A percentile compares a stretch with the other conserved stretches of the same genome.
Evolutionary conservation across 2,329 filamentous ascomycete genomes (phyloP).

Genomic region (Capronia coronata): DNA sequence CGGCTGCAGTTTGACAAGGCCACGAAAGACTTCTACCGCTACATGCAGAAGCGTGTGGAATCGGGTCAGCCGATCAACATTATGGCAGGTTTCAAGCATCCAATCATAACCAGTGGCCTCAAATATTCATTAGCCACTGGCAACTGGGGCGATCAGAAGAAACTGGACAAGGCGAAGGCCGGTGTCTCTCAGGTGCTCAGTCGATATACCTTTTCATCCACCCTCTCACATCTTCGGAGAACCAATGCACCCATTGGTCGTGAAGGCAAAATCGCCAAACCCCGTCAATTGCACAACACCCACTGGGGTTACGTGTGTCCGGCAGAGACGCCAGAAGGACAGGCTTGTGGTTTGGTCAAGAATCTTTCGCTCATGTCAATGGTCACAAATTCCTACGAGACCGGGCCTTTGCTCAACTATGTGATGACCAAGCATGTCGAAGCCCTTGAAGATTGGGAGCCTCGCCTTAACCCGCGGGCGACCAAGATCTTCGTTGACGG

Average conservation of each 20-base stretch:
- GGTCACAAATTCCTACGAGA: slow-evolving; percentile 88
- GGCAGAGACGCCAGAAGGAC: slow-evolving; percentile 94
- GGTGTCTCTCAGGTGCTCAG: slow-evolving; percentile 98
- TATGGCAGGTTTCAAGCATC: slow-evolving; percentile 81
- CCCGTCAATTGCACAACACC: slow-evolving; percentile 94
- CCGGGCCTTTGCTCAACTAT: slow-evolving; percentile 85
- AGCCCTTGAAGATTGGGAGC: slow-evolving; percentile 89
- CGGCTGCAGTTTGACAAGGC: slow-evolving; percentile 84
- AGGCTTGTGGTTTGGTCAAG: slow-evolving; percentile 97
- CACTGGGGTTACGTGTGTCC: slow-evolving; percentile 98
- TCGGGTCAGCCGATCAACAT: slow-evolving; percentile 83
- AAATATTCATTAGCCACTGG: slow-evolving; percentile 97
- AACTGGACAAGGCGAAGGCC: slow-evolving; percentile 86
- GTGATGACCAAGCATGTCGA: slow-evolving; percentile 97
- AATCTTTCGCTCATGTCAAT: slow-evolving; percentile 98
- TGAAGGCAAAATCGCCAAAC: slow-evolving; percentile 97
- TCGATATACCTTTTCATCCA: slow-evolving; percentile 94
- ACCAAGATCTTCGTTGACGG: slow-evolving; percentile 99
- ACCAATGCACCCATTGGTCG: slow-evolving; percentile 97
- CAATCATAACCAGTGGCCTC: slow-evolving; percentile 83
- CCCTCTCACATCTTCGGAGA: slow-evolving; percentile 88
- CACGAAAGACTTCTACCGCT: slow-evolving; percentile 82
- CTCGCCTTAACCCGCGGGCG: slow-evolving; percentile 74
- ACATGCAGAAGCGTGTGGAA: slow-evolving; percentile 88
- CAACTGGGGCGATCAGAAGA: slow-evolving; percentile 99